Base-by-base conservation (phyloP, 2,329 filamentous ascomycete genomes). In the Ophiostoma montium region DNA sequence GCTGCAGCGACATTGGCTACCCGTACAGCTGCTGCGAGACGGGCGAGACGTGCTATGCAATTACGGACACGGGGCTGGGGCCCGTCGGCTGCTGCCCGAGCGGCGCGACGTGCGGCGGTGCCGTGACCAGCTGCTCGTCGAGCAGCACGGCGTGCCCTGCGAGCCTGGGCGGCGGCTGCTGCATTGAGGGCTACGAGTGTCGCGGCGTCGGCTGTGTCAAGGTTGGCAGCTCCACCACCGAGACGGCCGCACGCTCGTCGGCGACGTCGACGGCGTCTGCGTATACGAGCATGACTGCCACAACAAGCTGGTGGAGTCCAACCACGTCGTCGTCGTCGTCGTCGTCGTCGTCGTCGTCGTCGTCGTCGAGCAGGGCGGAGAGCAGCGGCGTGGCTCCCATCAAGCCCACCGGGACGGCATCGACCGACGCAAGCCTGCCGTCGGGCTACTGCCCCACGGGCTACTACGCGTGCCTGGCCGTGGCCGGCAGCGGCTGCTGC, bases 391-490 rank as follows among this genome's bases (percentile, higher is more conserved):
- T 63, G 11, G 60, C 69, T 2, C 71, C 74, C 1, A 68, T 71
- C 57, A 68, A 72, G 15, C 74, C 71, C 3, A 72, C 68, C 3
- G 12, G 5, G 12, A 61, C 63, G 43, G 56, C 62, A 47, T 67
- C 67, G 1, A 57, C 38, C 54, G 58, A 44, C 42, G 55, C 60
- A 50, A 56, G 60, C 50, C 62, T 69, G 12, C 61, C 68, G 1
- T 56, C 62, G 15, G 64, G 64, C 31, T 70, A 74, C 57, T 96
- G 90, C 58, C 90, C 90, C 0, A 89, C 82, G 0, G 89, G 89
- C 2, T 96, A 89, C 70, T 96, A 96, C 64, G 82, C 86, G 46
- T 96, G 90, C 64, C 77, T 82, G 2, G 90, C 90, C 2, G 80
- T 80, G 52, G 86, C 89, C 52, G 87, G 85, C 13, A 87, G 87